Base-by-base conservation (phyloP, 129 eudicot species). In the Centaurea solstitialis region DNA sequence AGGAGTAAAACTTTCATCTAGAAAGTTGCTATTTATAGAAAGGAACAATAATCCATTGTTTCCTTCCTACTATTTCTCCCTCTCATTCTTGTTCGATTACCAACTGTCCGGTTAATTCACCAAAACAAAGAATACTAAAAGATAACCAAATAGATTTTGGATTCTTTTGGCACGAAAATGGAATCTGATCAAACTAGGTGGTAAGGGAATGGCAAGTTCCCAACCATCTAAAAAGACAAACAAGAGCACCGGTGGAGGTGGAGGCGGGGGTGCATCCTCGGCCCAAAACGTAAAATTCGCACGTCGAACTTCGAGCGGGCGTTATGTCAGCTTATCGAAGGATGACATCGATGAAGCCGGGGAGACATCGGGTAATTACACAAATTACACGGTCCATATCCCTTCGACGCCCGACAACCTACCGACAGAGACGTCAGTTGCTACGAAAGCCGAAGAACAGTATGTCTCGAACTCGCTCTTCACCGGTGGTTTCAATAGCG, bases 401-500 rank as follows among this genome's bases (percentile, higher is more conserved):
- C 93, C 97, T 0, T 83, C 90, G 0, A 92, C 90, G 7, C 90
- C 97, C 8, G 97, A 92, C 28, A 90, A 94, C 35, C 96, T 89
- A 62, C 91, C 96, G 5, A 86, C 88, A 82, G 96, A 88, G 62
- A 80, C 90, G 5, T 87, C 93, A 4, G 91, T 90, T 41, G 97
- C 99, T 23, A 83, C 97, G 5, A 92, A 92, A 80, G 97, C 97
- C 0, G 98, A 94, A 80, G 96, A 94, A 76, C 94, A 94, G 64
- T 94, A 94, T 13, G 98, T 94, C 0, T 89, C 97, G 0, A 92
- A 90, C 79, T 92, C 96, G 1, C 85, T 94, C 12, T 94, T 92
- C 79, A 94, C 97, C 3, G 98, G 94, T 0, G 96, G 97, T 30
- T 94, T 90, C 82, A 94, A 94, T 24, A 92, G 97, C 59, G 97